Percentiles rank a stretch among this genome's conserved stretches.
Evolutionary conservation across 371 early-diverging fungal species (phyloP).

Genomic region (Globomyces sp.): DNA sequence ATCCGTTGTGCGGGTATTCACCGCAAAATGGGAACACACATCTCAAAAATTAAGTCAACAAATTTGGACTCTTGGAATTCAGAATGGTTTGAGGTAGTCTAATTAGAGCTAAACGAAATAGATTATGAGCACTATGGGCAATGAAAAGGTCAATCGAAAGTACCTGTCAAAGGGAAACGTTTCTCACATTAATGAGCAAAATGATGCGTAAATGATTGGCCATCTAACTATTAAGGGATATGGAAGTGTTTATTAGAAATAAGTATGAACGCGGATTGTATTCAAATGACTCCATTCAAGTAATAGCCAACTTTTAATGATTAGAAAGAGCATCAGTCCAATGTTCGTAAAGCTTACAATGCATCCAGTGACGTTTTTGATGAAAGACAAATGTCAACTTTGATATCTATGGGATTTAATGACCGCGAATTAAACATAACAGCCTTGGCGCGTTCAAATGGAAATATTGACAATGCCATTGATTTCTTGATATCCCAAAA

Average conservation of each 20-base stretch:
- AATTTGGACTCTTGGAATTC: constrained; percentile 87
- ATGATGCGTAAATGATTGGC: constrained; percentile 18
- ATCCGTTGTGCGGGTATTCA: constrained; percentile 92
- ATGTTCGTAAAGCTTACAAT: not conserved
- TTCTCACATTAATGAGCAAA: constrained; percentile 21
- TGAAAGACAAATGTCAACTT: constrained; percentile 1
- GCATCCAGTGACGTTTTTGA: not conserved
- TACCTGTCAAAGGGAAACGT: constrained; percentile 26
- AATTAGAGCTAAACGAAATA: not conserved
- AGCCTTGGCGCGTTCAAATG: not conserved
- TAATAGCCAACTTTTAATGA: constrained; percentile 16
- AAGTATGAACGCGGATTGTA: constrained; percentile 71
- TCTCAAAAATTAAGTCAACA: constrained; percentile 85
- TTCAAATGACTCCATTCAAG: constrained; percentile 43
- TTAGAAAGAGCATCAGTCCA: constrained; percentile 11
- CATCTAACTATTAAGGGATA: constrained; percentile 51
- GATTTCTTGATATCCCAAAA: constrained; percentile 6
- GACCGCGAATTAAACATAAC: not conserved
- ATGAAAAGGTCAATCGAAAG: constrained; percentile 57
- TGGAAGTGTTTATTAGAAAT: constrained; percentile 84
- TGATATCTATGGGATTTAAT: constrained; percentile 16
- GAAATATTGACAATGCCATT: constrained; percentile 3
- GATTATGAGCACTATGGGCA: constrained; percentile 48
- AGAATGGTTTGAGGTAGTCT: constrained; percentile 77
- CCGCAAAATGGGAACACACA: constrained; percentile 81